These are phyloP conservation scores for Vachellia pachyceras DNA, from an alignment of 306 rosid genomes.

Conservation along the genomic window DNA sequence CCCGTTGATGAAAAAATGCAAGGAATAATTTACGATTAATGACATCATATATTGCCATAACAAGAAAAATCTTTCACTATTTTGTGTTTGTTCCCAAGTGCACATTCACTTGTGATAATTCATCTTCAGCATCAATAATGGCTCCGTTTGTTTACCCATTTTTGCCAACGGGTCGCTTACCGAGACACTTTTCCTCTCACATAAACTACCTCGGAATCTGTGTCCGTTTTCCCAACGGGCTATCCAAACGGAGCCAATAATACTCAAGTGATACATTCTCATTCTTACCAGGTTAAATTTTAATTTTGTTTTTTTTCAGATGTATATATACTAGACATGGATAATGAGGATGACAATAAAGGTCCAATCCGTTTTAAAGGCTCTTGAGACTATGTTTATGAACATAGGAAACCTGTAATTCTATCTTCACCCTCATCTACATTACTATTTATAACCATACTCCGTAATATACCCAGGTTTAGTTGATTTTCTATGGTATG, in stretches of 20 bases:
- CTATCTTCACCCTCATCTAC: background rate
- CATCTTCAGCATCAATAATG: background rate
- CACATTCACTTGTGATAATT: background rate
- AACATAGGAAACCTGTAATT: background rate
- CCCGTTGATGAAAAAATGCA: background rate
- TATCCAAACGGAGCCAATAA: no score
- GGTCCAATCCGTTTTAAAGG: background rate
- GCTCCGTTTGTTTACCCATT: no score
- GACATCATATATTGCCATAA: background rate
- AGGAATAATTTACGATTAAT: background rate
- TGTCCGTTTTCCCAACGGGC: no score
- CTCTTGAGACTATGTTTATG: background rate
- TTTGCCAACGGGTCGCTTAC: no score
- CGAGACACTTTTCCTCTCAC: no score
- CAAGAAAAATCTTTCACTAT: background rate
- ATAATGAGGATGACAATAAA: background rate
- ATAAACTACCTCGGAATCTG: no score
- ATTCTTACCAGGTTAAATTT: background rate
- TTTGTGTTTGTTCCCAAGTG: background rate
- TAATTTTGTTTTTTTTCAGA: background rate
- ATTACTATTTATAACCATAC: conserved; percentile 23
- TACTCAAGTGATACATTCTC: background rate
- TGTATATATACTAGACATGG: background rate
- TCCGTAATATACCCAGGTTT: conserved; percentile 35
- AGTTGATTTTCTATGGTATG: conserved; percentile 20